Evolutionary conservation across 805 yeast species (phyloP), one percentile per base, ranked within the genome.

Genomic region (Zygosaccharomyces rouxii): DNA sequence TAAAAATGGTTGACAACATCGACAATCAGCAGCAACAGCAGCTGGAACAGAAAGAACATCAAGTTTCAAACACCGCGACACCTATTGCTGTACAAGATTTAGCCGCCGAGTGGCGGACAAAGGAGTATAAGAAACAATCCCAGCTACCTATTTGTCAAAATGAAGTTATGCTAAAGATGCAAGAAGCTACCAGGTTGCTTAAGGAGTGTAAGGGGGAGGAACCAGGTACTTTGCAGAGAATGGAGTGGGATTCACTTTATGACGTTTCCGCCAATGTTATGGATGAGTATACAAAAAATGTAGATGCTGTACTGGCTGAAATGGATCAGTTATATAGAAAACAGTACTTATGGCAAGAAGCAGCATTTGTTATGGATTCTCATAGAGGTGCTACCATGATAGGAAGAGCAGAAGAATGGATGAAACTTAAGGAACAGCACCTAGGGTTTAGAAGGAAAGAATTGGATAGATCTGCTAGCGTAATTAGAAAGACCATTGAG

Each of bases 261-360:
- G 60, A 58, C n/a, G 48, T 60, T 1, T 63, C 67, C 3, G 60
- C 66, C 7, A 52, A 51, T 10, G 52, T 65, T 0, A 62, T 66
- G 55, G 67, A 65, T 38, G 54, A 55, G 4, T 65, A 65, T 35
- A 58, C 67, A 3, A 56, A 52, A 16, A 56, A 54, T 7, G 59
- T 62, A 3, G 68, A 66, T 28, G 40, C 44, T 3, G 50, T 58
- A 9, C 47, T 62, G 9, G 43, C 39, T 1, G 55, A 60, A 35
- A 26, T 65, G 29, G 63, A 64, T 30, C 50, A 53, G 13, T 42
- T 61, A 6, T 56, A 60, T 35, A 58, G 55, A 55, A 54, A 58
- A 38, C 58, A 60, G 41, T 58, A 59, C 42, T 35, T 60, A 18
- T 66, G 70, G 70, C 67, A 65, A 48, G 70, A 66, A 37, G 53